Evolutionary conservation across 2,329 filamentous ascomycete species (phyloP).

Genomic region (Rugonectria rugulosa): DNA sequence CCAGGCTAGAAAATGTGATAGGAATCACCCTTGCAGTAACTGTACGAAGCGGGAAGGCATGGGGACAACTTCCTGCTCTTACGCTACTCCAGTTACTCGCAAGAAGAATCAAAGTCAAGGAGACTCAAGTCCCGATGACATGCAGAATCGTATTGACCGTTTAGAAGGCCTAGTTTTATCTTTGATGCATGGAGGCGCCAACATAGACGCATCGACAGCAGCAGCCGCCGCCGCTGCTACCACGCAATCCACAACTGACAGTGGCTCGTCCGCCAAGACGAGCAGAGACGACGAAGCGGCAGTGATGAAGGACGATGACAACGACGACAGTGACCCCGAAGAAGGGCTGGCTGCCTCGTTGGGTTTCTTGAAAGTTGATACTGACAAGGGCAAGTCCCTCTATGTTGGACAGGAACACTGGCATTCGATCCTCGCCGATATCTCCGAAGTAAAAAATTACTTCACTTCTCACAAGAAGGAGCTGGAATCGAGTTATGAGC

Average conservation of each 20-base stretch:
- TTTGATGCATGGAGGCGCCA: constrained; percentile 86
- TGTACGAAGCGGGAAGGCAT: constrained; percentile 90
- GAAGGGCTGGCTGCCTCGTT: constrained; percentile 74
- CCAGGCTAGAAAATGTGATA: constrained; percentile 83
- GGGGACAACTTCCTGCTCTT: constrained; percentile 82
- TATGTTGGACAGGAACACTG: constrained; percentile 87
- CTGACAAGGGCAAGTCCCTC: constrained; percentile 78
- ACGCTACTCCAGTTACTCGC: constrained; percentile 73
- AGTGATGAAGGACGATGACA: constrained; percentile 63
- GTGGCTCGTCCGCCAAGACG: constrained; percentile 55
- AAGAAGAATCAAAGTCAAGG: constrained; percentile 76
- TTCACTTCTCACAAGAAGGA: constrained; percentile 89
- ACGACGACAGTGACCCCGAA: constrained; percentile 74
- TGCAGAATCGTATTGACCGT: constrained; percentile 98
- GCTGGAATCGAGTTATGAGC: constrained; percentile 80
- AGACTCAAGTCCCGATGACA: constrained; percentile 80
- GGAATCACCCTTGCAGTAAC: constrained; percentile 90
- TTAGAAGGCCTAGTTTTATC: constrained; percentile 91
- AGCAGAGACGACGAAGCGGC: constrained; percentile 64
- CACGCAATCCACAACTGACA: constrained; percentile 51
- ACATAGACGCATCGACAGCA: constrained; percentile 52
- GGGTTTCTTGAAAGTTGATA: constrained; percentile 83
- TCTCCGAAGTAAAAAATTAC: constrained; percentile 93
- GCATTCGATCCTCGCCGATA: constrained; percentile 81
- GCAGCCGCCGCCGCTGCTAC: constrained; percentile 46